Conservation (phyloP, 2,329 filamentous ascomycete species). For the Grosmannia clavigera region DNA sequence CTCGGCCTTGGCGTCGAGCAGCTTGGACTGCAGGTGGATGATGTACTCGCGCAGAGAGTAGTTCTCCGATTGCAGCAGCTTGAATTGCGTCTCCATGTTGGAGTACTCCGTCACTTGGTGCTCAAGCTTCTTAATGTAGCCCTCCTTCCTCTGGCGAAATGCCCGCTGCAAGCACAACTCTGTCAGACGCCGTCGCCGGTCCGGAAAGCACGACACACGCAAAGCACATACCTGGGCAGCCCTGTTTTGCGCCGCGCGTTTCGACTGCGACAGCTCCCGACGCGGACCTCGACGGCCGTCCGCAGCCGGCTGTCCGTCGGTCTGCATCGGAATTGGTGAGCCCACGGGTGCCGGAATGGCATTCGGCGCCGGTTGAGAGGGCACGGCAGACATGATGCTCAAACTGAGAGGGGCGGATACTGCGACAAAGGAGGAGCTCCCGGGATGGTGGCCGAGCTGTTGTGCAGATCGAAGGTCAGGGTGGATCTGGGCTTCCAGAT, state of each 20-base stretch:
- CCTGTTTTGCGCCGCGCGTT: slow-evolving; percentile 90
- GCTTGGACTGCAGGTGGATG: slow-evolving; percentile 73
- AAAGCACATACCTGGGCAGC: slow-evolving; percentile 70
- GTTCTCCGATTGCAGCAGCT: slow-evolving; percentile 77
- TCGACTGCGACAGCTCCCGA: slow-evolving; percentile 85
- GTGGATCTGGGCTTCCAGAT: slow-evolving; percentile 8
- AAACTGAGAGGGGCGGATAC: neutral
- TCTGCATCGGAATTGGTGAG: neutral
- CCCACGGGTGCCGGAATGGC: slow-evolving; percentile 20
- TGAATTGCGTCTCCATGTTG: slow-evolving; percentile 63
- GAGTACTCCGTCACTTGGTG: slow-evolving; percentile 77
- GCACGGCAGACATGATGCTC: slow-evolving; percentile 5
- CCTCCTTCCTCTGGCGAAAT: slow-evolving; percentile 94
- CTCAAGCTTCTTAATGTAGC: slow-evolving; percentile 95
- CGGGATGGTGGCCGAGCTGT: neutral
- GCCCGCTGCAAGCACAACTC: slow-evolving; percentile 52
- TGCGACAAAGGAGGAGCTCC: neutral
- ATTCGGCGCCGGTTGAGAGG: slow-evolving; percentile 14
- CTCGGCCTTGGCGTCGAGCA: slow-evolving; percentile 74
- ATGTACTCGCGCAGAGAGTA: slow-evolving; percentile 87
- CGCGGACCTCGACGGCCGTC: slow-evolving; percentile 70
- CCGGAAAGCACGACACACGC: slow-evolving; percentile 12
- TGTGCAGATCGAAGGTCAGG: slow-evolving; percentile 7
- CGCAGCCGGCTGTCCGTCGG: slow-evolving; percentile 18
- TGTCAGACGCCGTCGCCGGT: slow-evolving; percentile 15